Evolutionary conservation across 2,329 filamentous ascomycete species (phyloP).

Genomic region (Talaromyces funiculosus): DNA sequence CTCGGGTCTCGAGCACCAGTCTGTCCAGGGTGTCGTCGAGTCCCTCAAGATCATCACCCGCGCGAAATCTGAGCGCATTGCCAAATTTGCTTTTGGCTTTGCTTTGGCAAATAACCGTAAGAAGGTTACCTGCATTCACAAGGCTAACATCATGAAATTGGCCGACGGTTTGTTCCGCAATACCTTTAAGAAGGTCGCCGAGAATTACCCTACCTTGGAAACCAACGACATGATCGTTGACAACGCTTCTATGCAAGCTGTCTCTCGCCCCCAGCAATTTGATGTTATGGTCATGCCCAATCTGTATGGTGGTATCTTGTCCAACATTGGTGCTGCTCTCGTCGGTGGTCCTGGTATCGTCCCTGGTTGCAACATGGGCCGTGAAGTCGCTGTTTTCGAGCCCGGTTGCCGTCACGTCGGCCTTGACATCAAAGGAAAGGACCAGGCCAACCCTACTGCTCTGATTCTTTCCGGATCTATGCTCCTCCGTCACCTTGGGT

Average conservation of each 20-base stretch:
- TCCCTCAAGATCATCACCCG: slow-evolving; percentile 99
- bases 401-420: slow-evolving; percentile 98
- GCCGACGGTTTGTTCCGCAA: slow-evolving; percentile 97
- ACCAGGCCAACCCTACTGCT: slow-evolving; percentile 96
- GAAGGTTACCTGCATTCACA: slow-evolving; percentile 99
- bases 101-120: slow-evolving; percentile 97
- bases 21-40: slow-evolving; percentile 91
- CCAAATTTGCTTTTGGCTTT: slow-evolving; percentile 97
- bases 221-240: slow-evolving; percentile 99
- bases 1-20: slow-evolving; percentile 97
- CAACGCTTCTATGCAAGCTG: slow-evolving; percentile 99
- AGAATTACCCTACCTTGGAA: slow-evolving; percentile 93
- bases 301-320: slow-evolving; percentile 96
- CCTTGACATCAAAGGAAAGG: slow-evolving; percentile 99
- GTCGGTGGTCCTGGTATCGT: slow-evolving; percentile 96
- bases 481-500: slow-evolving; percentile 92
- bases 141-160: slow-evolving; percentile 99
- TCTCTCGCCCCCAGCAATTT: slow-evolving; percentile 93
- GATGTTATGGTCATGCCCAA: slow-evolving; percentile 99
- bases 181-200: slow-evolving; percentile 88
- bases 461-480: slow-evolving; percentile 93
- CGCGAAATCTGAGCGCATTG: slow-evolving; percentile 97
- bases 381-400: slow-evolving; percentile 97
- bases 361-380: slow-evolving; percentile 98
- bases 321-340: slow-evolving; percentile 96